phyloP scores from a whole-genome alignment of 2,329 filamentous ascomycete species.

The Cordyceps cateniannulata region DNA sequence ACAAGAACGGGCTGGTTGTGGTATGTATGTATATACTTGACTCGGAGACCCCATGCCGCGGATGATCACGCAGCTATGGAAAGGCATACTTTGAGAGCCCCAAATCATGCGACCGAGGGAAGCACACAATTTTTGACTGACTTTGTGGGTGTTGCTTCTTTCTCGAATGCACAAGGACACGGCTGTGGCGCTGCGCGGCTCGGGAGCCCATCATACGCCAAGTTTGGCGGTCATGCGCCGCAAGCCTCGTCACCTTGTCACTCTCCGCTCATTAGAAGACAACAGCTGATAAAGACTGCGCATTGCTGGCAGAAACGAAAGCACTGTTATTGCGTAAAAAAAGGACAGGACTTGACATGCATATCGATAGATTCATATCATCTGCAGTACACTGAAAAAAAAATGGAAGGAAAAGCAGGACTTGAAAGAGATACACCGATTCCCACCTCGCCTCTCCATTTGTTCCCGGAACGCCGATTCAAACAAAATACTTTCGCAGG shows the following conservation, averaged over 20 bases:
- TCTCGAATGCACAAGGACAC: background rate
- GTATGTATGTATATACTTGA: background rate
- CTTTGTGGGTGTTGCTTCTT: background rate
- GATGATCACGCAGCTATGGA: background rate
- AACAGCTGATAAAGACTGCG: background rate
- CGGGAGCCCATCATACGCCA: background rate
- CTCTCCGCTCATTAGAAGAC: constrained; percentile 15
- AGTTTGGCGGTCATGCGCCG: background rate
- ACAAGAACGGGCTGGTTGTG: background rate
- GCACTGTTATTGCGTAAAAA: background rate
- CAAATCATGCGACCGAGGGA: background rate
- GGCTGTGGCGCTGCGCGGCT: background rate
- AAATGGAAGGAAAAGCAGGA: constrained; percentile 8
- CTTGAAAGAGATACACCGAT: constrained; percentile 15
- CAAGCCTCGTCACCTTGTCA: constrained; percentile 9
- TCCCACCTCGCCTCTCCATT: constrained; percentile 21
- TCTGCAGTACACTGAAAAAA: constrained; percentile 5
- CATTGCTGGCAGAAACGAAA: background rate
- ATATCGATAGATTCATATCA: constrained; percentile 14
- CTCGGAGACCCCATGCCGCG: background rate
- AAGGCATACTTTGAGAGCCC: background rate
- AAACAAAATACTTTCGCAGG: constrained; percentile 15
- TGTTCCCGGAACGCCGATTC: constrained; percentile 27
- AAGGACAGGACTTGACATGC: background rate
- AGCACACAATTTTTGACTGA: background rate